These are phyloP conservation scores for Cryptosporidium sp. DNA, from an alignment of 169 alveolate species.

Conservation along the genomic window DNA sequence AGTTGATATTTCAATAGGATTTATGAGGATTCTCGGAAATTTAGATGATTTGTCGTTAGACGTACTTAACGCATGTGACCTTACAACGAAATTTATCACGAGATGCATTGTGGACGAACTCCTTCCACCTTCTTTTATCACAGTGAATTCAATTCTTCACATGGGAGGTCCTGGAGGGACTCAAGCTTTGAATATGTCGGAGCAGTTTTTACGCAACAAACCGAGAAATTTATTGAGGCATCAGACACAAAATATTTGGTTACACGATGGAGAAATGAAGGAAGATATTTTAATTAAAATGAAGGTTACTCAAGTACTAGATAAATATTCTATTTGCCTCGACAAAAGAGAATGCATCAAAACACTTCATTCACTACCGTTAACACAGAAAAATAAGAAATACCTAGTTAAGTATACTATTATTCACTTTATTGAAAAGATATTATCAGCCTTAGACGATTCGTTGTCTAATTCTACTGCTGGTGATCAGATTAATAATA, in stretches of 20 bases:
- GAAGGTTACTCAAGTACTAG: background rate
- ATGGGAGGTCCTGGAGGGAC: slow-evolving; percentile 76
- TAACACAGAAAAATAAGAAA: slow-evolving; percentile 6
- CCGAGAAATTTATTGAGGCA: slow-evolving; percentile 54
- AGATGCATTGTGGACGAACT: slow-evolving; percentile 71
- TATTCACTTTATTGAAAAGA: slow-evolving; percentile 19
- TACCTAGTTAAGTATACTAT: slow-evolving; percentile 4
- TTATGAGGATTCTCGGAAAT: slow-evolving; percentile 60
- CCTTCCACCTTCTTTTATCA: slow-evolving; percentile 60
- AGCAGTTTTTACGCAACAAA: slow-evolving; percentile 26
- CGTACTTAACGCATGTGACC: slow-evolving; percentile 59
- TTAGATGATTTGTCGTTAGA: slow-evolving; percentile 55
- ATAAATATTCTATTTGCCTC: background rate
- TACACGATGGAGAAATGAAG: background rate
- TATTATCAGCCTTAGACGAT: background rate
- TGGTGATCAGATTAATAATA: background rate
- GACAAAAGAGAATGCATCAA: slow-evolving; percentile 67
- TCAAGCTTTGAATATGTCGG: slow-evolving; percentile 46
- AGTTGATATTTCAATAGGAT: slow-evolving; percentile 50
- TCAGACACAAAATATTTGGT: slow-evolving; percentile 66
- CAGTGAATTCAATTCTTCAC: slow-evolving; percentile 61
- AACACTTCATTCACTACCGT: slow-evolving; percentile 32
- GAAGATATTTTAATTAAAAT: slow-evolving; percentile 7
- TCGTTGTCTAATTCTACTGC: background rate
- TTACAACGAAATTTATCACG: slow-evolving; percentile 53